A percentile compares a stretch with the other conserved stretches of the same genome.
Conservation (phyloP, 2,329 filamentous ascomycete genomes). For the Fusarium secorum region DNA sequence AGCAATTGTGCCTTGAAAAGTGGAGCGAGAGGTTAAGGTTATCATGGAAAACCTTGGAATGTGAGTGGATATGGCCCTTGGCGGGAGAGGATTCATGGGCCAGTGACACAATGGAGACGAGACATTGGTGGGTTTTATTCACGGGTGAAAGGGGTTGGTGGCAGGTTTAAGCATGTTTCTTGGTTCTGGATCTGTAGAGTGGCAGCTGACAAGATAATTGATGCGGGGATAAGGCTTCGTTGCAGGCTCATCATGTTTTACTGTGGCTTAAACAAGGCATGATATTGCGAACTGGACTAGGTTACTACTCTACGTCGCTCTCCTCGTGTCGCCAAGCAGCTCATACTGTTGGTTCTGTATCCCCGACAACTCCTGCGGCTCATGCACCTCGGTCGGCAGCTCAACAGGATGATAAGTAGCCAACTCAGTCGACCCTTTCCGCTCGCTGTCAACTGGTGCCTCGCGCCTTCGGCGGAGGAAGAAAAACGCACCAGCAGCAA, state of each 20-base stretch:
- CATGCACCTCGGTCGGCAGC: background rate
- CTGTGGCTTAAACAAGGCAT: background rate
- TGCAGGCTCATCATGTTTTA: background rate
- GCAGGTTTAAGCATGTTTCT: background rate
- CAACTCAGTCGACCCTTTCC: background rate
- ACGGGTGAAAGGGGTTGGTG: background rate
- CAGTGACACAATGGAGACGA: background rate
- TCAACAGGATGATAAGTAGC: slow-evolving; percentile 16
- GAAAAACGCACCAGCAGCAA: background rate
- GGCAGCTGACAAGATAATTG: background rate
- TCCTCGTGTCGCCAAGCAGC: slow-evolving; percentile 14
- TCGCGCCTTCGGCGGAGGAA: background rate
- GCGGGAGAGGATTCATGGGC: background rate
- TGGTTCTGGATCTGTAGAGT: background rate
- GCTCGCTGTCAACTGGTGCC: background rate
- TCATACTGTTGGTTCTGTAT: slow-evolving; percentile 2
- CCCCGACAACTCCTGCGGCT: slow-evolving; percentile 9
- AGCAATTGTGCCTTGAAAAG: slow-evolving; percentile 23
- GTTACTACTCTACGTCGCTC: background rate
- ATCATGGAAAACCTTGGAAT: background rate
- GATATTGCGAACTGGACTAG: background rate
- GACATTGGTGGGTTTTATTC: background rate
- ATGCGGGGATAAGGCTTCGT: background rate
- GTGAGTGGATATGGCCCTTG: background rate
- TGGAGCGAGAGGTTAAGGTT: slow-evolving; percentile 14